Percentiles rank a stretch among this genome's conserved stretches.
Conservation (phyloP, 306 rosid genomes). For the Sesbania bispinosa region DNA sequence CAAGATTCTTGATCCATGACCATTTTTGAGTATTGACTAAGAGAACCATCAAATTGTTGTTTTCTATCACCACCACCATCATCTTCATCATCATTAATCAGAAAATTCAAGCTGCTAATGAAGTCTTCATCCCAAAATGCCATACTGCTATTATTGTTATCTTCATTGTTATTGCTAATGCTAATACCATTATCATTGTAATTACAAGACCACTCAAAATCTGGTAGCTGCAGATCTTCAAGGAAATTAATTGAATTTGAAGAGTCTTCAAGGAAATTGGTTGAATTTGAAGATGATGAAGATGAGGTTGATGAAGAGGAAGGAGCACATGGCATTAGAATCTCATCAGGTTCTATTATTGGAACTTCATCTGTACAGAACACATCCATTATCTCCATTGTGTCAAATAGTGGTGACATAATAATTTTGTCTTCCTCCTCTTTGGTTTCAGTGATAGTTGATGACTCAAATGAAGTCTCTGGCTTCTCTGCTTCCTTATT, state of each 20-base stretch:
- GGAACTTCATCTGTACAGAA: constrained; percentile 85
- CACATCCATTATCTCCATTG: constrained; percentile 38
- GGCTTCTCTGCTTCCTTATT: constrained; percentile 23
- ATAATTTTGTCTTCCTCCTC: constrained; percentile 14
- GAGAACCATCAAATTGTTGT: constrained; percentile 35
- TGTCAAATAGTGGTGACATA: constrained; percentile 23
- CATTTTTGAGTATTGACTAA: constrained; percentile 33
- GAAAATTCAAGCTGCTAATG: constrained; percentile 43
- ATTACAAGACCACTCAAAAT: constrained; percentile 56
- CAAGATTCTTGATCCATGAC: constrained; percentile 52
- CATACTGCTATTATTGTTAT: neutral
- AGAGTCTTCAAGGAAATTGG: constrained; percentile 40
- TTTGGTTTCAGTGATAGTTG: constrained; percentile 30
- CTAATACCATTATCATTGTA: neutral
- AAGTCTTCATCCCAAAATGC: constrained; percentile 62
- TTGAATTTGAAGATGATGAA: constrained; percentile 33
- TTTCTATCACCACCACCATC: constrained; percentile 22
- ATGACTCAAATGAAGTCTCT: constrained; percentile 41
- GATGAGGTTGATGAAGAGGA: constrained; percentile 38
- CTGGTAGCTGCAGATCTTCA: constrained; percentile 47
- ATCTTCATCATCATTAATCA: constrained; percentile 33
- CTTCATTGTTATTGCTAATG: neutral
- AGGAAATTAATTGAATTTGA: constrained; percentile 42
- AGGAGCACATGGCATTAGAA: constrained; percentile 39
- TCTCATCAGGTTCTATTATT: constrained; percentile 52